Conservation (phyloP, 768 basidiomycete genomes). For the Tricholoma flavovirens region DNA sequence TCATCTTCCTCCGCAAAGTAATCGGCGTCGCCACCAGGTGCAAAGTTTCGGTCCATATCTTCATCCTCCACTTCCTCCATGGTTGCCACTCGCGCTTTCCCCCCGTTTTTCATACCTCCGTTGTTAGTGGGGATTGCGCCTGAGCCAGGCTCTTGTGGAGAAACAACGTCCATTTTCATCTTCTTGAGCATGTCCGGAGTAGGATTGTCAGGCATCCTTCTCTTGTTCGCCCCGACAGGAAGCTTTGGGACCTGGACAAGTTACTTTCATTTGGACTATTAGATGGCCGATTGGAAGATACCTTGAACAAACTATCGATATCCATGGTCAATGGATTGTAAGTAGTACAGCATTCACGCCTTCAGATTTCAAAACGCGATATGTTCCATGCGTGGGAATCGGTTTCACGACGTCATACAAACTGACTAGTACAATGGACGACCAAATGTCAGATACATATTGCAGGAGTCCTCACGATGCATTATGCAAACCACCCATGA, state of each 20-base stretch:
- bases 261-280: conserved; percentile 2
- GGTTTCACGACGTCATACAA: not conserved
- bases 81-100: conserved; percentile 36
- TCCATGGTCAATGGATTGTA: conserved; percentile 31
- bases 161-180: conserved; percentile 50
- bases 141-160: conserved; percentile 6
- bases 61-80: conserved; percentile 64
- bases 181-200: conserved; percentile 80
- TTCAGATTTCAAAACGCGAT: too few species aligned
- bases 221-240: conserved; percentile 57
- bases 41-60: conserved; percentile 47
- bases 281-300: conserved; percentile 9
- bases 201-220: conserved; percentile 72
- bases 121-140: conserved; percentile 6
- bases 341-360: too few species aligned
- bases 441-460: too few species aligned
- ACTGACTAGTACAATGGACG: too few species aligned
- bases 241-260: conserved; percentile 57
- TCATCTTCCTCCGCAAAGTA: conserved; percentile 90
- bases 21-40: conserved; percentile 84
- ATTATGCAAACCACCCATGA: too few species aligned
- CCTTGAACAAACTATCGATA: conserved; percentile 50
- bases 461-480: not conserved
- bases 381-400: not conserved
- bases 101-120: conserved; percentile 8